A percentile compares a stretch with the other conserved stretches of the same genome.
These are phyloP conservation scores for Trichocladium uniseriatum DNA, from an alignment of 495 filamentous ascomycete genomes.

Conservation along the genomic window DNA sequence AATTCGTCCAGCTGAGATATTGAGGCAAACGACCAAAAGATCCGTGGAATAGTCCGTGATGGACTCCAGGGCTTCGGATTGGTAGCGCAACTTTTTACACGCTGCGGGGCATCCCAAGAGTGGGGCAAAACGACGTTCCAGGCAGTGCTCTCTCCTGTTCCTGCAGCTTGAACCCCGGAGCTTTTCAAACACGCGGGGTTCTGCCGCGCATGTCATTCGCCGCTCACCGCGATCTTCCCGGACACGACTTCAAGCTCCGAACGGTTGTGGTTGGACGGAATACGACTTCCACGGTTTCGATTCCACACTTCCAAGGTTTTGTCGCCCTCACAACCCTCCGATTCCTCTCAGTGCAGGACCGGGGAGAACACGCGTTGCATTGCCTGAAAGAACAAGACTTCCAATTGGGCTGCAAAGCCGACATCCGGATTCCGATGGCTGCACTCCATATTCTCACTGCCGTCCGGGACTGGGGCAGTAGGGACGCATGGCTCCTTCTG, in stretches of 20 bases:
- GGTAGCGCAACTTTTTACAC: background rate
- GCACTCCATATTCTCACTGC: no score
- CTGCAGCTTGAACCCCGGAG: background rate
- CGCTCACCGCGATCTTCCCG: constrained; percentile 2
- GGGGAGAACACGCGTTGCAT: background rate
- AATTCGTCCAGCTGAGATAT: no score
- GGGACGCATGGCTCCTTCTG: no score
- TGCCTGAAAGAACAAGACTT: background rate
- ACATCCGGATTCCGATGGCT: no score
- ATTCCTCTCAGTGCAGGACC: background rate
- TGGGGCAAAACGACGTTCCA: no score
- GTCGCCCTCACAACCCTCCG: background rate
- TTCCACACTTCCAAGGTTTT: background rate
- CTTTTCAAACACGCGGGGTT: background rate
- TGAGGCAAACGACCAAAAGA: no score
- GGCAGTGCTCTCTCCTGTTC: no score
- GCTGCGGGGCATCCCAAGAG: background rate
- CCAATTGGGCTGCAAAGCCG: background rate
- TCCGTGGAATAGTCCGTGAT: no score
- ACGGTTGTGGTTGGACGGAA: constrained; percentile 35
- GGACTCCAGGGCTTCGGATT: no score
- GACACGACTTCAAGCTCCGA: constrained; percentile 3
- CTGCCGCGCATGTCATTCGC: constrained; percentile 2
- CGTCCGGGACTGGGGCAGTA: no score
- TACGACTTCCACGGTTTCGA: constrained; percentile 21